Evolutionary conservation across 306 rosid genomes (phyloP), one percentile per base, ranked within the genome.

Genomic region (Senna tora): DNA sequence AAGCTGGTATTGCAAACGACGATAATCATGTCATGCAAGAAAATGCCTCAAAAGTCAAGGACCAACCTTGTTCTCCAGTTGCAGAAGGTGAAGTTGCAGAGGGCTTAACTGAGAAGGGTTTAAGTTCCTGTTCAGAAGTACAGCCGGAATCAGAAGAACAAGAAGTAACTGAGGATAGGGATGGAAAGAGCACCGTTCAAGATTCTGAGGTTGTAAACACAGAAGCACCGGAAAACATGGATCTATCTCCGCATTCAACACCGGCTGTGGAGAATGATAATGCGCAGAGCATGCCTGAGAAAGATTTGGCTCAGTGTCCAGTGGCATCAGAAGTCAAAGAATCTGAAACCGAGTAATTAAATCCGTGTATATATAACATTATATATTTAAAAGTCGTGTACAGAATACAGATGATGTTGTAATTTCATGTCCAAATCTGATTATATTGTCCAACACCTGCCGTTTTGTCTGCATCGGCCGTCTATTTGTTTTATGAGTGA

Each of bases 361-460:
- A 30, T 33, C 64, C 13, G 64, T 25, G 25, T 79, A 58, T 75
- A 72, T 60, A 55, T 81, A 55, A 36, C 5, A 36, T 36, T 36
- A 36, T 41, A 47, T 69, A 66, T 42, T 43, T 75, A 71, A 55
- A 77, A 22, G 56, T n/a, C 74, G 30, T 36, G 53, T 79, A 69
- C n/a, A n/a, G n/a, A n/a, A n/a, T 75, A 79, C 34, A 79, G 51
- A 66, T 39, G 3, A 43, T 81, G 59, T 45, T 41, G 80, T 82
- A 69, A 65, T 76, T 41, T 66, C 50, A 36, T 41, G 58, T 13
- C 36, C 50, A 25, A 4, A 58, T 32, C 6, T 36, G 28, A n/a
- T 33, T 30, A 34, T 33, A 57, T 16, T 14, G 20, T 68, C 46
- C 45, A 5, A 16, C 72, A 50, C 33, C 49, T 12, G 28, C 19